Conservation (phyloP, 1,139 yeast genomes). For the Saccharomyces pastorianus region DNA sequence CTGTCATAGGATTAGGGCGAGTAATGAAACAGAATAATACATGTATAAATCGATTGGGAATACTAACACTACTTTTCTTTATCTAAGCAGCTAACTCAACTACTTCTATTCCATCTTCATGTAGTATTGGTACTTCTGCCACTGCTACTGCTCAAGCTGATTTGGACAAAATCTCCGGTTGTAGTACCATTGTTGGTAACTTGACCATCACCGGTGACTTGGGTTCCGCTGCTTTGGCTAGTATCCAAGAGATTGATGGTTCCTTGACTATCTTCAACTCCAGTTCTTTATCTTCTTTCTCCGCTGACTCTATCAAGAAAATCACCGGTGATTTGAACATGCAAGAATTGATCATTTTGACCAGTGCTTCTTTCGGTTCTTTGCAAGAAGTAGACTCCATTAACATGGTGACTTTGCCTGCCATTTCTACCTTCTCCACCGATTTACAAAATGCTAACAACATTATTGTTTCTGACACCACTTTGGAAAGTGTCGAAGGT, state of each 20-base stretch:
- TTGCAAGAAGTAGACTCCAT: constrained; percentile 78
- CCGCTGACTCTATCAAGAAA: constrained; percentile 71
- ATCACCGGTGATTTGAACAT: constrained; percentile 65
- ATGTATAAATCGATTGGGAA: neutral
- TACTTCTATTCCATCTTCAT: constrained; percentile 31
- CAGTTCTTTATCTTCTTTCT: constrained; percentile 50
- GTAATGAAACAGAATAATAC: neutral
- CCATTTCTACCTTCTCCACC: constrained; percentile 61
- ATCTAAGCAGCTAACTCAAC: neutral
- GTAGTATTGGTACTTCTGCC: constrained; percentile 43
- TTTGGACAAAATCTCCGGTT: constrained; percentile 63
- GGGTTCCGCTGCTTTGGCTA: constrained; percentile 50
- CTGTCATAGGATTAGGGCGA: neutral
- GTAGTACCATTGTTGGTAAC: constrained; percentile 79
- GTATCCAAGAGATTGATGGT: constrained; percentile 69
- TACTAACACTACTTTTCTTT: neutral
- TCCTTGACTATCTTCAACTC: constrained; percentile 60
- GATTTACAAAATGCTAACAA: constrained; percentile 66
- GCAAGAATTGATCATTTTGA: constrained; percentile 57
- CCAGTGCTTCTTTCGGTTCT: constrained; percentile 65
- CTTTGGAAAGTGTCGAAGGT: constrained; percentile 72
- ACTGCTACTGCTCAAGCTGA: constrained; percentile 76
- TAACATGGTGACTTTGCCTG: constrained; percentile 77
- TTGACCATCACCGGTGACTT: constrained; percentile 58
- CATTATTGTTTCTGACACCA: constrained; percentile 78